These are phyloP conservation scores for Penicillium aurantiogriseum DNA, from an alignment of 2,329 filamentous ascomycete genomes.

Conservation along the genomic window DNA sequence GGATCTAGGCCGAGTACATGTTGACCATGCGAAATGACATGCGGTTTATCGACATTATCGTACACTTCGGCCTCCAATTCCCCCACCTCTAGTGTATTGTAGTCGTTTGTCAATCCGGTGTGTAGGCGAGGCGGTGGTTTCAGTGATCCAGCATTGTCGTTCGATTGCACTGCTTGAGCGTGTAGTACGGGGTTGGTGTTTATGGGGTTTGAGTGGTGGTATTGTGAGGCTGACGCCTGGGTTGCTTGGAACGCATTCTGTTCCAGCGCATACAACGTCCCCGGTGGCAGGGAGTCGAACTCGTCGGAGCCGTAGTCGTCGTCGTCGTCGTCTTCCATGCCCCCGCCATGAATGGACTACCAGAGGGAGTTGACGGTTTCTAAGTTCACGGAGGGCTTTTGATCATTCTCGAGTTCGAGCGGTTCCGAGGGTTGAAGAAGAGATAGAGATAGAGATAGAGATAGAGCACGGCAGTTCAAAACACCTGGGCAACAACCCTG, in stretches of 20 bases:
- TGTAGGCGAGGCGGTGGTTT: conserved; percentile 32
- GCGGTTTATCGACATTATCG: conserved; percentile 32
- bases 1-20: conserved; percentile 6
- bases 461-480: background rate
- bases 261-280: conserved; percentile 46
- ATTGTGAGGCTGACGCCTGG: conserved; percentile 33
- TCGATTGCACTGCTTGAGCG: conserved; percentile 8
- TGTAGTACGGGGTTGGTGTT: conserved; percentile 10
- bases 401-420: background rate
- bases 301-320: conserved; percentile 51
- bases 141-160: conserved; percentile 18
- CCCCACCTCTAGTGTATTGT: conserved; percentile 44
- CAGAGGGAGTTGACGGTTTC: background rate
- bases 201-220: conserved; percentile 7
- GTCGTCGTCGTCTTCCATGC: conserved; percentile 48
- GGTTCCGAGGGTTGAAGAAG: background rate
- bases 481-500: background rate
- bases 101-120: conserved; percentile 40
- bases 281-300: conserved; percentile 45
- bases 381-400: background rate
- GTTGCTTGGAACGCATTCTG: conserved; percentile 47
- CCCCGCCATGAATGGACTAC: conserved; percentile 39
- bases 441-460: background rate
- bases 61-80: conserved; percentile 46
- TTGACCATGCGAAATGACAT: conserved; percentile 14